Base-by-base conservation (phyloP, 306 rosid species). In the Vicia sativa region DNA sequence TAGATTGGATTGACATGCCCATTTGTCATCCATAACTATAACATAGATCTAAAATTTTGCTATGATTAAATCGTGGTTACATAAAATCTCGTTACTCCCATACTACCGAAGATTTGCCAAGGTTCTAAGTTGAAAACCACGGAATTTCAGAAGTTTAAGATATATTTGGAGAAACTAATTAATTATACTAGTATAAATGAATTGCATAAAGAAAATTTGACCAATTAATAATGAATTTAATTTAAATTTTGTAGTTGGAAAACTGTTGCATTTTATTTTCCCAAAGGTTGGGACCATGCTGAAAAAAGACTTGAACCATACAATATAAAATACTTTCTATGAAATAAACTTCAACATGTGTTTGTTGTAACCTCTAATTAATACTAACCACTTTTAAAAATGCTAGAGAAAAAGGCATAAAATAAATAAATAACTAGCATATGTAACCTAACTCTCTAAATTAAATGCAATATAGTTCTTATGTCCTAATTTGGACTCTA, bases 401-500 rank as follows among this genome's bases (percentile, higher is more conserved):
- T 41, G 14, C n/a, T 13, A 41, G 4, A 41, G 14, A 41, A 41
- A 34, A 34, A 34, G 8, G 38, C 38, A 34, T 34, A 7, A 7
- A 1, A 7, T 34, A 7, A 6, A 34, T 34, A 34, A 34, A 34
- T 34, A 34, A 5, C 7, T 34, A 34, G 38, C 9, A 34, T 34
- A 34, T 34, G 9, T 34, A 34, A 34, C 38, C 38, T 34, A 34
- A 34, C 38, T 34, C 37, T 31, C 38, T 34, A 34, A 34, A 34
- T 34, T 7, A 34, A 34, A 34, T 38, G 67, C 15, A 54, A 55
- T 11, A 13, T 18, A 65, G 66, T 29, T 64, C 65, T 16, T 15
- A n/a, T 52, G 31, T 71, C 68, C 52, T 60, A 60, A 71, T 35
- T 21, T 48, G 61, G 29, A 62, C 21, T 35, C 29, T 46, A 23